Conservation (phyloP, 2,329 filamentous ascomycete species). For the Boeremia lycopersici region DNA sequence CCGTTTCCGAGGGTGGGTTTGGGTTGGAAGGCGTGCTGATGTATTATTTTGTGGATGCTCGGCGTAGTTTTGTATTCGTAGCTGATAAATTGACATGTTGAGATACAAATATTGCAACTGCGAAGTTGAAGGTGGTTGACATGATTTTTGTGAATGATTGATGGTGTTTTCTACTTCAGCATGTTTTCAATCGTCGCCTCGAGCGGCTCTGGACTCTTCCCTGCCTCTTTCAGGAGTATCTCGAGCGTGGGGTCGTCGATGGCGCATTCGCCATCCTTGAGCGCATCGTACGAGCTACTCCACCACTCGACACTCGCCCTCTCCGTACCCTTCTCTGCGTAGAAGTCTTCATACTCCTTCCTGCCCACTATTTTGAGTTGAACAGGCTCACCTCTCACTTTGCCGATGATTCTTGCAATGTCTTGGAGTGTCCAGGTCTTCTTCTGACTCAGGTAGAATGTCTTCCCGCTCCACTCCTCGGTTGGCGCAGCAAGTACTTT, state of each 20-base stretch:
- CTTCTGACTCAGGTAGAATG: conserved; percentile 47
- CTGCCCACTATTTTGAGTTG: conserved; percentile 45
- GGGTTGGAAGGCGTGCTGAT: neutral
- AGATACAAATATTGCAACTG: no score
- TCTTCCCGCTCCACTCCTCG: conserved; percentile 45
- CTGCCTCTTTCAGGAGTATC: conserved; percentile 43
- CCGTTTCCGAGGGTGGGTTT: neutral
- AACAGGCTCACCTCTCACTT: conserved; percentile 36
- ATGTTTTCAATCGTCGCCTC: conserved; percentile 51
- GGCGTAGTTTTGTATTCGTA: no score
- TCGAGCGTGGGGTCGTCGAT: conserved; percentile 52
- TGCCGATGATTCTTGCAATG: conserved; percentile 40
- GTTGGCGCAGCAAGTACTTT: conserved; percentile 43
- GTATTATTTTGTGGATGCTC: neutral
- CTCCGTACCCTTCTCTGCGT: conserved; percentile 46
- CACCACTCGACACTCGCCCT: conserved; percentile 53
- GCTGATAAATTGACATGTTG: no score
- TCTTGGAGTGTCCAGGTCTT: conserved; percentile 34
- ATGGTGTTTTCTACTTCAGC: conserved; percentile 27
- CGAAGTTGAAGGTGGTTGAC: neutral
- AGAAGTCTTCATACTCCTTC: conserved; percentile 51
- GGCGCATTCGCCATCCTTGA: conserved; percentile 51
- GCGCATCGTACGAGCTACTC: conserved; percentile 53
- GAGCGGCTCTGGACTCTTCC: conserved; percentile 44
- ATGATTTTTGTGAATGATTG: neutral